Evolutionary conservation across 371 early-diverging fungal species (phyloP).

Genomic region (Mucor irregularis): DNA sequence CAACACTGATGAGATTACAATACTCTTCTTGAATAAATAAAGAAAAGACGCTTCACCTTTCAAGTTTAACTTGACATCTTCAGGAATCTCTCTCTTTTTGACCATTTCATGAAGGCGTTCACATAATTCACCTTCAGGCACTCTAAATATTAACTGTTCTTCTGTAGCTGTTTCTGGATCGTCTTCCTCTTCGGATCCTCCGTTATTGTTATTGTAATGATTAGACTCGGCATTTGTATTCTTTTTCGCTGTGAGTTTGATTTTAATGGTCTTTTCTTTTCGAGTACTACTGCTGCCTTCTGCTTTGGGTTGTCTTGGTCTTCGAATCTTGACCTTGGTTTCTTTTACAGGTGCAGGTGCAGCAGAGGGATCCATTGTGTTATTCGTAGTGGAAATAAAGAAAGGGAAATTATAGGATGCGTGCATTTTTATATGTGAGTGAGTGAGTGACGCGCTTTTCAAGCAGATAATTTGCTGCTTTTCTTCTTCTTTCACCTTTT

Average conservation of each 20-base stretch:
- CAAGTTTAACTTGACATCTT: slow-evolving; percentile 65
- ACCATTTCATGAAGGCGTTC: slow-evolving; percentile 70
- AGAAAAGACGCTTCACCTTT: slow-evolving; percentile 61
- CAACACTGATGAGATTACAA: not conserved
- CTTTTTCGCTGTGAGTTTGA: slow-evolving; percentile 33
- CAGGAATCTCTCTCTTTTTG: slow-evolving; percentile 66
- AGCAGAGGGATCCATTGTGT: slow-evolving; percentile 2
- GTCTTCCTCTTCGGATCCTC: slow-evolving; percentile 52
- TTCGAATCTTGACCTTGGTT: slow-evolving; percentile 5
- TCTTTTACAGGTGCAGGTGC: slow-evolving; percentile 1
- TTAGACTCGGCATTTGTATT: not conserved
- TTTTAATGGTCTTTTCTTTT: slow-evolving; percentile 36
- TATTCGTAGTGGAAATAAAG: not conserved
- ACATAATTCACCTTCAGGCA: slow-evolving; percentile 66
- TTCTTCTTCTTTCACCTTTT: not conserved
- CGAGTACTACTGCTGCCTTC: slow-evolving; percentile 1
- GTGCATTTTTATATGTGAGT: no score
- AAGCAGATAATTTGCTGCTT: not conserved
- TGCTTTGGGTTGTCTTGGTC: slow-evolving; percentile 18
- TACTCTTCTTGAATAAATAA: not conserved
- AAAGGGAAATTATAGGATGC: not conserved
- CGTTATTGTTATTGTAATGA: not conserved
- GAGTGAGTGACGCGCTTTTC: slow-evolving; percentile 5
- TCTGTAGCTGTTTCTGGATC: slow-evolving; percentile 68
- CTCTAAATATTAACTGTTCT: slow-evolving; percentile 81